A percentile compares a stretch with the other conserved stretches of the same genome.
These are phyloP conservation scores for Zarea fungicola DNA, from an alignment of 2,329 filamentous ascomycete species.

Conservation along the genomic window DNA sequence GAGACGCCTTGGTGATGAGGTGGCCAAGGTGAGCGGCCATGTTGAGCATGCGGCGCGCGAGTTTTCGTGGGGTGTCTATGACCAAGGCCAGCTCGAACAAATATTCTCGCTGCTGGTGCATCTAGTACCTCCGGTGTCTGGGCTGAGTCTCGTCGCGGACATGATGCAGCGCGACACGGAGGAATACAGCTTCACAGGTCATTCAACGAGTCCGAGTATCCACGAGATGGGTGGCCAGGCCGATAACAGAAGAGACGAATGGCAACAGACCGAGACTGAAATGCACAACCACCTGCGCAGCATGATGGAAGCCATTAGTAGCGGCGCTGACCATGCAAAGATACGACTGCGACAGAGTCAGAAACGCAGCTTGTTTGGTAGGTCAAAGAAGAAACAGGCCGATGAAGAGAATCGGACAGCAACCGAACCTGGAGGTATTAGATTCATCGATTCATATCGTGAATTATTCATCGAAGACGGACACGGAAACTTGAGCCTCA, in stretches of 20 bases:
- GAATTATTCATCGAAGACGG: conserved; percentile 4
- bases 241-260: neutral
- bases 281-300: neutral
- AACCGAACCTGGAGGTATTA: neutral
- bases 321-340: conserved; percentile 1
- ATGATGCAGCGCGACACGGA: conserved; percentile 9
- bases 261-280: neutral
- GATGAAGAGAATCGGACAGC: neutral
- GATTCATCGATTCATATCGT: neutral
- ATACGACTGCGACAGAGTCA: neutral
- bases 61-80: conserved; percentile 6
- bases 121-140: neutral
- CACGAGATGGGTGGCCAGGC: neutral
- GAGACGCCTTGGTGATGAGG: conserved; percentile 3
- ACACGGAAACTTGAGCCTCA: neutral
- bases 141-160: conserved; percentile 5
- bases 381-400: neutral
- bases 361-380: neutral
- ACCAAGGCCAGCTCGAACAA: conserved; percentile 1
- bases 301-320: neutral
- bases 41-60: conserved; percentile 9
- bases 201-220: conserved; percentile 7
- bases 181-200: conserved; percentile 21
- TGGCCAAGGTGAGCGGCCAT: conserved; percentile 5
- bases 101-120: conserved; percentile 1